These are phyloP conservation scores for Camelina sativa DNA, from an alignment of 345 rosid species.

Conservation along the genomic window DNA sequence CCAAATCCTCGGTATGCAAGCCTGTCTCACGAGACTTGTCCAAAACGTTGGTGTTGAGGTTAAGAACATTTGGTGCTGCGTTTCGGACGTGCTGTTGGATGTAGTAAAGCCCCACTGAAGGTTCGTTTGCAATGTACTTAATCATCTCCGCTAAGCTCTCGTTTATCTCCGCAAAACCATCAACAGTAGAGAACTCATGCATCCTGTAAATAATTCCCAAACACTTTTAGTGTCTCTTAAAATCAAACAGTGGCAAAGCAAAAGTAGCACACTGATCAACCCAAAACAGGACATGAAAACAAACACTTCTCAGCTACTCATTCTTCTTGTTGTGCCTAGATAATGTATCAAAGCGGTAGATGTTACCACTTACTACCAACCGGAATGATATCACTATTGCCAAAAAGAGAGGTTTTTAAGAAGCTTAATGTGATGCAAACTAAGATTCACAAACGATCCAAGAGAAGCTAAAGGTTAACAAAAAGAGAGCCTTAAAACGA, in stretches of 20 bases:
- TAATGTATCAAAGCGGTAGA: background rate
- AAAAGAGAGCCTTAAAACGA: background rate
- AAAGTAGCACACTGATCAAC: background rate
- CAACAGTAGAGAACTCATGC: conserved; percentile 90
- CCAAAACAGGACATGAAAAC: background rate
- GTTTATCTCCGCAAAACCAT: conserved; percentile 92
- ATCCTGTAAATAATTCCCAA: conserved; percentile 51
- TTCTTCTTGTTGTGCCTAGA: background rate
- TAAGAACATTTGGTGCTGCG: conserved; percentile 71
- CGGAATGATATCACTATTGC: background rate
- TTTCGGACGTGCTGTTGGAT: conserved; percentile 81
- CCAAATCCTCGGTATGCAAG: conserved; percentile 78
- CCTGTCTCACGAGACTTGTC: conserved; percentile 63
- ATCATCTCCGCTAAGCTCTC: conserved; percentile 92
- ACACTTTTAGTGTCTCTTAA: conserved; percentile 4
- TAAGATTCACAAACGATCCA: conserved; percentile 4
- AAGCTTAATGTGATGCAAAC: conserved; percentile 9
- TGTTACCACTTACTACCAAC: background rate
- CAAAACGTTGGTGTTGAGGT: conserved; percentile 57
- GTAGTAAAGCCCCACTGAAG: conserved; percentile 90
- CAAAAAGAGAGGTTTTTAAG: background rate
- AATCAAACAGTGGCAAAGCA: background rate
- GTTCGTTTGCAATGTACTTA: conserved; percentile 87
- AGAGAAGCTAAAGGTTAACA: background rate
- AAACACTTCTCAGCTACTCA: background rate